A percentile compares a stretch with the other conserved stretches of the same genome.
Evolutionary conservation across 139 green algal genomes (phyloP).

Genomic region (Closterium sp.): DNA sequence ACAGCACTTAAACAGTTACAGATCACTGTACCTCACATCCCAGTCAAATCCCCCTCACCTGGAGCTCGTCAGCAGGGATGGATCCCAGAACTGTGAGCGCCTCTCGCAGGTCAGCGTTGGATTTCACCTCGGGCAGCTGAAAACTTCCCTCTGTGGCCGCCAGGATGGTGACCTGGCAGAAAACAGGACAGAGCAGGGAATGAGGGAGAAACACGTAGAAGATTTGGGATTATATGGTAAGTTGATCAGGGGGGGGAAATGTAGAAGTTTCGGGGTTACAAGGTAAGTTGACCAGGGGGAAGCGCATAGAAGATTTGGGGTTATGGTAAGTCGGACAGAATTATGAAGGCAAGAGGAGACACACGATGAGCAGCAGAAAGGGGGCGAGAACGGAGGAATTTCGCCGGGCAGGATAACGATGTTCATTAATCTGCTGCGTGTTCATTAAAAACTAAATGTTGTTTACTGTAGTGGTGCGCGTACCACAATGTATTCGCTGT

Average conservation of each 20-base stretch:
- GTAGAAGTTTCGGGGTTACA: too few relatives aligned
- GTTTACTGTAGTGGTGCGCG: not conserved
- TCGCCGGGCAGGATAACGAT: not conserved
- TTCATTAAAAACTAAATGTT: too few relatives aligned
- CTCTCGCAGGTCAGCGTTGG: slow-evolving; percentile 55
- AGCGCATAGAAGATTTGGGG: too few relatives aligned
- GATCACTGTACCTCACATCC: too few relatives aligned
- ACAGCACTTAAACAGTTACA: not conserved
- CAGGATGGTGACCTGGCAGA: slow-evolving; percentile 69
- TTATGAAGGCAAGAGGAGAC: not conserved
- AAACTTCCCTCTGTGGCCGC: slow-evolving; percentile 72
- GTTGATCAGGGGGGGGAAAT: too few relatives aligned
- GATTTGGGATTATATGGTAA: too few relatives aligned
- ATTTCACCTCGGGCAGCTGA: slow-evolving; percentile 69
- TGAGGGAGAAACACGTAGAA: too few relatives aligned
- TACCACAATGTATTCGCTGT: slow-evolving; percentile 74
- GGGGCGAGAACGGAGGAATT: not conserved
- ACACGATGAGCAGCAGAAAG: not conserved
- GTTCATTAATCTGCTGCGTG: not conserved
- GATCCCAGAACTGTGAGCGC: slow-evolving; percentile 73
- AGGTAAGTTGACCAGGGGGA: too few relatives aligned
- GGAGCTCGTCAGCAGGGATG: slow-evolving; percentile 63
- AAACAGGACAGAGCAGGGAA: too few relatives aligned
- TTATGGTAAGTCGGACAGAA: too few relatives aligned
- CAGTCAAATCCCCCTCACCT: not conserved